These are phyloP conservation scores for Smallanthus sonchifolius DNA, from an alignment of 129 eudicot species.

Conservation along the genomic window DNA sequence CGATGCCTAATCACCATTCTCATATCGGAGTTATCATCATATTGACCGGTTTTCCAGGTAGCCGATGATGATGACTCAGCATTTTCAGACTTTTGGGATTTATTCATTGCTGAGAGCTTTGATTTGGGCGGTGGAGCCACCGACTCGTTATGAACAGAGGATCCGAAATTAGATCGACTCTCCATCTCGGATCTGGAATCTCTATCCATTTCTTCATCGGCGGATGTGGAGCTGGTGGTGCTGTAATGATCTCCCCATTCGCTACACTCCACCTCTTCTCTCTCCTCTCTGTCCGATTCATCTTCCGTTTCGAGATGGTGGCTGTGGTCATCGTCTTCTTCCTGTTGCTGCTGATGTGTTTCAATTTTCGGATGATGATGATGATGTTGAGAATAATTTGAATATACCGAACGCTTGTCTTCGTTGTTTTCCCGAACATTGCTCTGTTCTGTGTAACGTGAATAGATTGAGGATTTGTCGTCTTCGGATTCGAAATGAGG, in stretches of 20 bases:
- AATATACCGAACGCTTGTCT: too few relatives aligned
- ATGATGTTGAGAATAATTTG: background rate
- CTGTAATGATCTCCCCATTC: constrained; percentile 93
- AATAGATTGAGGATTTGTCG: constrained; percentile 39
- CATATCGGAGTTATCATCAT: constrained; percentile 40
- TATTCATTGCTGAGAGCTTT: constrained; percentile 36
- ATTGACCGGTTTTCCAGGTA: constrained; percentile 54
- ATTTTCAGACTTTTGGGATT: constrained; percentile 53
- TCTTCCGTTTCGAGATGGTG: constrained; percentile 36
- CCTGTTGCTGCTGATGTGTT: background rate
- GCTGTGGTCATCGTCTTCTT: constrained; percentile 3
- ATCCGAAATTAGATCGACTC: constrained; percentile 60
- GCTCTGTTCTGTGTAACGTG: background rate
- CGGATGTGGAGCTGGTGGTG: constrained; percentile 50
- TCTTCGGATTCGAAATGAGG: constrained; percentile 30
- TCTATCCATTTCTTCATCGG: constrained; percentile 46
- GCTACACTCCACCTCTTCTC: constrained; percentile 88
- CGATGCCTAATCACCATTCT: constrained; percentile 80
- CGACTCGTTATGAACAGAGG: constrained; percentile 49
- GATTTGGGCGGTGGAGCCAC: constrained; percentile 30
- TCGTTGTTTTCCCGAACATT: too few relatives aligned
- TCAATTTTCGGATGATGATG: background rate
- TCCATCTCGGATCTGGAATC: constrained; percentile 70
- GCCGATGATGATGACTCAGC: constrained; percentile 40
- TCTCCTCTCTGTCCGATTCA: constrained; percentile 50